phyloP scores from a whole-genome alignment of 768 basidiomycete species.

The Rhodosporidiobolus odoratus region DNA sequence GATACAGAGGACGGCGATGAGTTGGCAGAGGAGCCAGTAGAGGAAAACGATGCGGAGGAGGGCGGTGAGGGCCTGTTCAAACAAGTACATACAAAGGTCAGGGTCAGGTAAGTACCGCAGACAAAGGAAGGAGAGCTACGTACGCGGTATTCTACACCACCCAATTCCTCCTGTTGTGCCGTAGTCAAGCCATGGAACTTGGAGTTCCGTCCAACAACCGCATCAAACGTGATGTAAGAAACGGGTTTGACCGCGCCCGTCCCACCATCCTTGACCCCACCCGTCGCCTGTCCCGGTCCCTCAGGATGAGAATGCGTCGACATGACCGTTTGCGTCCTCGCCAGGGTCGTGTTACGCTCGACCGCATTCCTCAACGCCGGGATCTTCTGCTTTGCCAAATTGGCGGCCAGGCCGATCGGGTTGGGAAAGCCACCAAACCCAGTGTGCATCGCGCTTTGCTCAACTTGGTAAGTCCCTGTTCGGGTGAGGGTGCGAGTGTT shows the following conservation, averaged over 20 bases:
- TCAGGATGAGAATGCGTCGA: conserved; percentile 41
- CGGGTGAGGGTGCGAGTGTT: conserved; percentile 24
- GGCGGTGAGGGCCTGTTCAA: conserved; percentile 36
- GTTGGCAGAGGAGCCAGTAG: conserved; percentile 68
- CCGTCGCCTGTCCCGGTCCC: conserved; percentile 38
- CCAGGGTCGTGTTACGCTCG: conserved; percentile 68
- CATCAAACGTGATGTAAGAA: conserved; percentile 79
- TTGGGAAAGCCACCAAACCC: conserved; percentile 49
- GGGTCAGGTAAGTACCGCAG: neutral
- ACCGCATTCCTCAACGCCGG: conserved; percentile 60
- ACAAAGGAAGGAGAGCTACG: neutral
- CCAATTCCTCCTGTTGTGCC: conserved; percentile 83
- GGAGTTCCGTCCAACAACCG: conserved; percentile 48
- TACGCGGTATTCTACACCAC: conserved; percentile 80
- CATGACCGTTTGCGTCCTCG: conserved; percentile 58
- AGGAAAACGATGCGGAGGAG: conserved; percentile 39
- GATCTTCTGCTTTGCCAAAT: conserved; percentile 57
- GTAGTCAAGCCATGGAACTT: conserved; percentile 56
- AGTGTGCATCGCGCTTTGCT: neutral
- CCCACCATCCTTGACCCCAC: neutral
- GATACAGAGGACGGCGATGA: conserved; percentile 65
- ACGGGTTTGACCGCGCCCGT: conserved; percentile 50
- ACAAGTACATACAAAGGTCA: too few relatives aligned
- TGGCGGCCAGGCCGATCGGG: conserved; percentile 48
- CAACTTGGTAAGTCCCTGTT: conserved; percentile 8